These are phyloP conservation scores for Moesziomyces sp. DNA, from an alignment of 1,284 basidiomycete species.

Conservation along the genomic window DNA sequence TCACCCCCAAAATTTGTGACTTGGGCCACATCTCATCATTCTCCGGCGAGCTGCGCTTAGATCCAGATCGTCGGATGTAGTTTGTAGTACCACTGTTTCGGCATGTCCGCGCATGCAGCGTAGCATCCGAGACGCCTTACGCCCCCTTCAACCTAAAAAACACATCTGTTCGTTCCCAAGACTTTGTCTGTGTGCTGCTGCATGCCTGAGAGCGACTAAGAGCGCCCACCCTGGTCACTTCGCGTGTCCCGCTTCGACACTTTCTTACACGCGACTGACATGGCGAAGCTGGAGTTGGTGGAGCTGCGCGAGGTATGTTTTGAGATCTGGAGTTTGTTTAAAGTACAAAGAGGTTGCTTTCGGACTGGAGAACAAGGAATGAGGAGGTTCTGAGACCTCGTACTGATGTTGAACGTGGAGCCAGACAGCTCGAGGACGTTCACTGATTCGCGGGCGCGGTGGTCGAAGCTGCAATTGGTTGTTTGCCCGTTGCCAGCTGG, in stretches of 20 bases:
- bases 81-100: slow-evolving; percentile 34
- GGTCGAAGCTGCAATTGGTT: slow-evolving; percentile 41
- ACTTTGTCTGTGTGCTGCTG: not conserved
- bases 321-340: not conserved
- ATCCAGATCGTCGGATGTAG: slow-evolving; percentile 29
- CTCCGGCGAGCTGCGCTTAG: not conserved
- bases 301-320: not conserved
- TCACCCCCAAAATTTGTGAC: not conserved
- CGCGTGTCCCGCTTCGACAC: too few relatives aligned
- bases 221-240: not conserved
- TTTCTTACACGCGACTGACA: too few relatives aligned
- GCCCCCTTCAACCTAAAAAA: slow-evolving; percentile 6
- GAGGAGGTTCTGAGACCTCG: not conserved
- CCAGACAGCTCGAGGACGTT: not conserved
- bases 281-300: too few relatives aligned
- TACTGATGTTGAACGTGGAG: too few relatives aligned
- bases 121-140: not conserved
- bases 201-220: not conserved
- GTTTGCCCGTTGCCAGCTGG: slow-evolving; percentile 45
- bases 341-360: not conserved
- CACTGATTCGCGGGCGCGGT: slow-evolving; percentile 35
- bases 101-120: not conserved
- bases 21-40: not conserved
- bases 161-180: slow-evolving; percentile 16
- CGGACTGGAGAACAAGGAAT: not conserved